Conservation (phyloP, 2,329 filamentous ascomycete species). For the Didymella sp. region DNA sequence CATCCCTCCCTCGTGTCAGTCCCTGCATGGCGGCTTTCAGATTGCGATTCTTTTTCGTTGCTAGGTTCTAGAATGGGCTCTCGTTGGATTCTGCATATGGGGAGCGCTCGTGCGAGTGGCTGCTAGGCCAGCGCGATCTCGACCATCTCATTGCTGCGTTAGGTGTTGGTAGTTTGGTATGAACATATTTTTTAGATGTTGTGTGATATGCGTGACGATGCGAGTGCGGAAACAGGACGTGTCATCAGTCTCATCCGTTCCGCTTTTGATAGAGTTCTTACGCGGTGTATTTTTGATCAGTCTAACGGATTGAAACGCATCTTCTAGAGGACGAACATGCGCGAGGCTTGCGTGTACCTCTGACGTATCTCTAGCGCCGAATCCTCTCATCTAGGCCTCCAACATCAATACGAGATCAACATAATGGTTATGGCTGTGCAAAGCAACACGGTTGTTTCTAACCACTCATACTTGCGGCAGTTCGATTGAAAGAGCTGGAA, state of each 20-base stretch:
- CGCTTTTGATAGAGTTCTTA: no score
- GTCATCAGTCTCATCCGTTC: no score
- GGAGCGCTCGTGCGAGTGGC: background rate
- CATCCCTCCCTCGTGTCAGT: conserved; percentile 3
- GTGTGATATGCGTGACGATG: background rate
- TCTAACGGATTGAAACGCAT: no score
- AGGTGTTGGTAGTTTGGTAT: conserved; percentile 20
- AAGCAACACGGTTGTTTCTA: background rate
- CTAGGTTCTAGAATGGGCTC: conserved; percentile 17
- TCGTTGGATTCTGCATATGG: conserved; percentile 12
- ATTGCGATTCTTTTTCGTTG: background rate
- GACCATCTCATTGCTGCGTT: conserved; percentile 8
- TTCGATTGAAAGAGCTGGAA: background rate
- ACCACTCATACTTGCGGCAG: background rate
- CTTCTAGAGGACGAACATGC: no score
- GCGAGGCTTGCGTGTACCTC: background rate
- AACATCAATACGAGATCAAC: conserved; percentile 19
- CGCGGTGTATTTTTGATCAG: background rate
- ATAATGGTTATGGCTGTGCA: conserved; percentile 18
- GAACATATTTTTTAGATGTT: conserved; percentile 4
- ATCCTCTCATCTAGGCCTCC: conserved; percentile 17
- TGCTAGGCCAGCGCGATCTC: conserved; percentile 10
- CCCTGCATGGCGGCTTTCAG: conserved; percentile 2
- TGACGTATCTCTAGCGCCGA: conserved; percentile 1
- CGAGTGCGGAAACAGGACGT: no score